A percentile compares a stretch with the other conserved stretches of the same genome.
Evolutionary conservation across 2,329 filamentous ascomycete genomes (phyloP).

Genomic region (Emmonsiellopsis sp.): DNA sequence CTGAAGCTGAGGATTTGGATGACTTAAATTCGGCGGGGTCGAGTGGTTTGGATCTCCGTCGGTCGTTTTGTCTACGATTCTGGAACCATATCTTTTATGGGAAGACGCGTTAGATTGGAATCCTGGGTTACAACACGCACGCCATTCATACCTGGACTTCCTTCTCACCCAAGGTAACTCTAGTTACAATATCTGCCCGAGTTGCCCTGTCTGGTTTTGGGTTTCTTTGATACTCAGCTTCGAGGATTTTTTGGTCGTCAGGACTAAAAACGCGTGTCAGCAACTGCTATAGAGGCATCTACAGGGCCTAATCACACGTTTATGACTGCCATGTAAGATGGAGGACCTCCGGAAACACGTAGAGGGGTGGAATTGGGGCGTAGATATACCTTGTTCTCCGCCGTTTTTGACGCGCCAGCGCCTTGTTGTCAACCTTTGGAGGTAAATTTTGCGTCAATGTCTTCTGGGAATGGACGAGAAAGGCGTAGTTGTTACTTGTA

Average conservation of each 20-base stretch:
- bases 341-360: not conserved
- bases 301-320: not conserved
- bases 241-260: constrained; percentile 80
- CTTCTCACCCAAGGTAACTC: constrained; percentile 84
- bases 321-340: not conserved
- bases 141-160: constrained; percentile 72
- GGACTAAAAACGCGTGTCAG: constrained; percentile 43
- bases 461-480: constrained; percentile 51
- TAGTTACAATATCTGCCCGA: constrained; percentile 72
- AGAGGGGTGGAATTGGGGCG: not conserved
- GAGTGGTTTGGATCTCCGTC: constrained; percentile 77
- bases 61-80: constrained; percentile 85
- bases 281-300: not conserved
- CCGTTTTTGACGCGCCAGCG: constrained; percentile 51
- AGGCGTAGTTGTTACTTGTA: constrained; percentile 37
- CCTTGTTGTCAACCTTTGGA: constrained; percentile 50
- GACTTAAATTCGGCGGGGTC: constrained; percentile 59
- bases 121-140: constrained; percentile 3
- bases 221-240: constrained; percentile 74
- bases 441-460: constrained; percentile 47
- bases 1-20: constrained; percentile 17
- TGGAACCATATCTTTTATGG: constrained; percentile 84
- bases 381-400: constrained; percentile 49
- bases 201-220: constrained; percentile 86
- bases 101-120: constrained; percentile 18